Base-by-base conservation (phyloP, 306 rosid genomes). In the Gastrolobium bilobum region DNA sequence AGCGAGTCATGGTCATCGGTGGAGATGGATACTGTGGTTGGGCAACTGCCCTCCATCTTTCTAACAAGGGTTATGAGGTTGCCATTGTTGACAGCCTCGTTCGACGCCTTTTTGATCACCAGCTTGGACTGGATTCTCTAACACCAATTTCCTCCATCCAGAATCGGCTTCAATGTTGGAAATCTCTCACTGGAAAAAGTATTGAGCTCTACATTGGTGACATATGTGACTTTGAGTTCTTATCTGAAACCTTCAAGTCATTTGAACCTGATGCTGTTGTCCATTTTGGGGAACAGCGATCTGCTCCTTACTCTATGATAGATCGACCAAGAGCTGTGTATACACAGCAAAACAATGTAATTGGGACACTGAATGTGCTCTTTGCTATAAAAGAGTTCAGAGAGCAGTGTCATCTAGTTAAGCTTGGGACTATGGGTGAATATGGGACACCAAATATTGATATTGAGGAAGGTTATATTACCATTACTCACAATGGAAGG, bases 21-120 rank as follows among this genome's bases (percentile, higher is more conserved):
- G 99, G 99, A 52, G 99, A 95, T 84, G 99, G 99, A 66, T 91
- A 95, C 82, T 91, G 99, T 77, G 99, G 99, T 86, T 95, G 99
- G 99, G 99, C 98, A 83, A 92, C 99, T 54, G 98, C 98, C 51
- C 98, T 95, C 42, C 99, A 95, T 77, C 91, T 92, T 10, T 95
- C 99, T 76, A 95, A 90, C 66, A 95, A 85, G 83, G 99, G 97
- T 48, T 95, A 92, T 38, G 96, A 90, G 79, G 99, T 95, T 84
- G 92, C 99, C 74, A 91, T 92, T 69, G 97, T 92, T 38, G 98
- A 95, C 77, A 95, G 42, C 87, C 97, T 95, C 74, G 86, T 95
- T 39, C 93, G 99, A 10, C 99, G 99, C 51, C 89, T 86, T 50
- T 95, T 88, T 80, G 99, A 95, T 82, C 96, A 91, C 78, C 99